A percentile compares a stretch with the other conserved stretches of the same genome.
Conservation (phyloP, 129 eudicot species). For the Rutidosis leptorrhynchoides region DNA sequence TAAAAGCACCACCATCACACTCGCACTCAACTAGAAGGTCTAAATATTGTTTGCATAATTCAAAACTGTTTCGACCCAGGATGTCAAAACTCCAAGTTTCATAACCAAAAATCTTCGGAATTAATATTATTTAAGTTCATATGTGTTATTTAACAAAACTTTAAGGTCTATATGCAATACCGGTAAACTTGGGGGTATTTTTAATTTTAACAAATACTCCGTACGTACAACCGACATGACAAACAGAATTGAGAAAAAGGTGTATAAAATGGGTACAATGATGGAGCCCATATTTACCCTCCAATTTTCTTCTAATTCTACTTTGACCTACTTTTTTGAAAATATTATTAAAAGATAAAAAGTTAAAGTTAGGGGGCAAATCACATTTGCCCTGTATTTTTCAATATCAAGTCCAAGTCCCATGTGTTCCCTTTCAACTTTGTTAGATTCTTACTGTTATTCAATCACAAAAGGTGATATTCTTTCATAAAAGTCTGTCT, state of each 20-base stretch:
- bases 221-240: no score
- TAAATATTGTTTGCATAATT: no score
- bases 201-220: no score
- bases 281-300: slow-evolving; percentile 34
- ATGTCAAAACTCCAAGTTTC: no score
- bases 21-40: no score
- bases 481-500: slow-evolving; percentile 25
- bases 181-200: no score
- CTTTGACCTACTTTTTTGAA: slow-evolving; percentile 22
- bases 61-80: no score
- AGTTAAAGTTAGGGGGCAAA: slow-evolving; percentile 23
- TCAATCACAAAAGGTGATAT: slow-evolving; percentile 29
- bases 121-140: no score
- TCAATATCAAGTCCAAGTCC: slow-evolving; percentile 28
- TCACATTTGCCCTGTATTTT: slow-evolving; percentile 4
- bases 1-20: no score
- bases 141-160: no score
- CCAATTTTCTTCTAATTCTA: slow-evolving; percentile 24
- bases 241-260: background rate
- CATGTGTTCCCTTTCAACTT: slow-evolving; percentile 30
- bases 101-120: no score
- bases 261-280: slow-evolving; percentile 27
- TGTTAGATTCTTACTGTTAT: slow-evolving; percentile 30
- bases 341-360: slow-evolving; percentile 28
- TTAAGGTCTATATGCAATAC: no score